Percentiles rank a stretch among this genome's conserved stretches.
These are phyloP conservation scores for Actinidia chinensis DNA, from an alignment of 179 eudicot genomes.

Conservation along the genomic window DNA sequence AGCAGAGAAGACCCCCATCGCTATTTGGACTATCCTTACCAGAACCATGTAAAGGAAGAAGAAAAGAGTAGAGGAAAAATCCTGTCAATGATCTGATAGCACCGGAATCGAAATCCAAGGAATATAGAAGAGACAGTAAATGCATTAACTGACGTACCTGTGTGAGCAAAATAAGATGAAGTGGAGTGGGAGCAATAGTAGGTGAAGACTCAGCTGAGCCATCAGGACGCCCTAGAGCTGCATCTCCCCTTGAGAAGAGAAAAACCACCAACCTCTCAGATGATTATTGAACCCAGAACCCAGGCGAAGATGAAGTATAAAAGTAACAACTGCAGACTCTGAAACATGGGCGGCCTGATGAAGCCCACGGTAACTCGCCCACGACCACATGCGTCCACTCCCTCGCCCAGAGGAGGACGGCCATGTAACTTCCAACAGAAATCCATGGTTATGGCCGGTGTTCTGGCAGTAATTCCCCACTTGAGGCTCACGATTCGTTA, in stretches of 20 bases:
- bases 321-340: neutral
- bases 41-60: neutral
- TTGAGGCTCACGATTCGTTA: neutral
- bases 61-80: neutral
- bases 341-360: neutral
- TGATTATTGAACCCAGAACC: neutral
- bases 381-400: no score
- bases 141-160: neutral
- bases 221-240: neutral
- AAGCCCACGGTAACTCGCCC: neutral
- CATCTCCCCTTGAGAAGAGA: neutral
- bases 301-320: neutral
- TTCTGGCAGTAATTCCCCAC: neutral
- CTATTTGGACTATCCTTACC: neutral
- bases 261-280: neutral
- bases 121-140: neutral
- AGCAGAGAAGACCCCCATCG: neutral
- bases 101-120: neutral
- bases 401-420: neutral
- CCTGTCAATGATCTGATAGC: neutral
- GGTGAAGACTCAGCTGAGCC: neutral
- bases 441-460: neutral
- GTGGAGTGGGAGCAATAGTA: neutral
- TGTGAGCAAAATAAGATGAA: neutral
- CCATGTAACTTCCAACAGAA: conserved; percentile 2